Base-by-base conservation (phyloP, 2,329 filamentous ascomycete genomes). In the Pseudogymnoascus sp. region DNA sequence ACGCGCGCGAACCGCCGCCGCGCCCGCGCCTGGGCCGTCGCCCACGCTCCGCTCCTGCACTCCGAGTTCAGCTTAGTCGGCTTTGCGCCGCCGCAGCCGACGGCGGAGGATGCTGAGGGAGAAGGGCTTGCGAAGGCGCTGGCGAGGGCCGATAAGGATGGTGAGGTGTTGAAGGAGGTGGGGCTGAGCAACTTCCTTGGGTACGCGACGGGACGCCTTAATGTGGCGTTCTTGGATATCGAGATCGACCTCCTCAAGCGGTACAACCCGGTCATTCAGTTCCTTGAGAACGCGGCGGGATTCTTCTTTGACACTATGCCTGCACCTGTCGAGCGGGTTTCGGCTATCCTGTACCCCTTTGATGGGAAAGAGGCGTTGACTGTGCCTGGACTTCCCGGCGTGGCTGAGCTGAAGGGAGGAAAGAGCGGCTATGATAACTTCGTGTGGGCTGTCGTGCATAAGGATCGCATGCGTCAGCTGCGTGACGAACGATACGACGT, bases 371-470 rank as follows among this genome's bases (percentile, higher is more conserved):
- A 99, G 81, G 83, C 84, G 68, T 81, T 89, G 65, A 85, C 92
- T 28, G 87, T 96, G 0, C 90, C 89, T 7, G 78, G 82, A 17
- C 70, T 83, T 3, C 85, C 86, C 5, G 85, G 84, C 42, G 80
- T 84, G 44, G 79, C 79, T 57, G 84, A 87, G 69, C 76, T 83
- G 62, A 78, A 78, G 67, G 78, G 84, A 72, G 70, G 78, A 76
- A 87, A 85, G 82, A 87, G 86, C 79, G 77, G 78, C 64, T 97
- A 88, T 72, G 95, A 97, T 74, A 87, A 87, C 50, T 99, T 97
- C 72, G 93, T 99, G 68, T 97, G 90, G 84, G 93, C 92, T 60
- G 77, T 99, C 69, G 93, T 97, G 67, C 91, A 97, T 83, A 99
- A 99, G 85, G 88, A 92, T 71, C 79, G 83, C 74, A 97, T 99